Percentiles rank a stretch among this genome's conserved stretches.
Conservation (phyloP, 169 alveolate species). For the Plasmodium vinckei region DNA sequence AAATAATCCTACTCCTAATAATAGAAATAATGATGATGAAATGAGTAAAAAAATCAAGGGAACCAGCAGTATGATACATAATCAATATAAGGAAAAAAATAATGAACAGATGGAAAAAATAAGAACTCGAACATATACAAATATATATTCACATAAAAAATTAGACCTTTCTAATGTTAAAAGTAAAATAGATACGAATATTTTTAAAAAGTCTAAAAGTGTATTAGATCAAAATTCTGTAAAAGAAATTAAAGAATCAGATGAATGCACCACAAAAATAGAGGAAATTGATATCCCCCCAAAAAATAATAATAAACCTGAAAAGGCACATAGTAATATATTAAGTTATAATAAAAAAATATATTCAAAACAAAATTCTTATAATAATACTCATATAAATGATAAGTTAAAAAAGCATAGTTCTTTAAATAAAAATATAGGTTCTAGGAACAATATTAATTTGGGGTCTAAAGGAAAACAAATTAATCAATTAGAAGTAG, state of each 20-base stretch:
- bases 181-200: conserved; percentile 62
- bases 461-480: no score
- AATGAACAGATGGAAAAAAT: background rate
- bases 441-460: no score
- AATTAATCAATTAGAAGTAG: no score
- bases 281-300: no score
- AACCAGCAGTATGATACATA: background rate
- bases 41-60: background rate
- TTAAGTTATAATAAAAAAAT: no score
- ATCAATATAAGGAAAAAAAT: background rate
- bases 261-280: no score
- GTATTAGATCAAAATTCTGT: background rate
- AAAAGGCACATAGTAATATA: no score
- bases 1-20: background rate
- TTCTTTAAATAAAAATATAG: no score
- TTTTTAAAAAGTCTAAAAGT: conserved; percentile 9
- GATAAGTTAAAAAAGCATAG: no score
- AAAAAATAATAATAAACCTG: no score
- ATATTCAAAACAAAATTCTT: no score
- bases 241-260: background rate
- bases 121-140: conserved; percentile 1
- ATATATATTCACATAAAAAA: conserved; percentile 1
- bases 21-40: background rate
- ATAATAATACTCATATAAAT: no score
- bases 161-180: conserved; percentile 34